These are phyloP conservation scores for Durotheca rogersii DNA, from an alignment of 495 filamentous ascomycete genomes.

Conservation along the genomic window DNA sequence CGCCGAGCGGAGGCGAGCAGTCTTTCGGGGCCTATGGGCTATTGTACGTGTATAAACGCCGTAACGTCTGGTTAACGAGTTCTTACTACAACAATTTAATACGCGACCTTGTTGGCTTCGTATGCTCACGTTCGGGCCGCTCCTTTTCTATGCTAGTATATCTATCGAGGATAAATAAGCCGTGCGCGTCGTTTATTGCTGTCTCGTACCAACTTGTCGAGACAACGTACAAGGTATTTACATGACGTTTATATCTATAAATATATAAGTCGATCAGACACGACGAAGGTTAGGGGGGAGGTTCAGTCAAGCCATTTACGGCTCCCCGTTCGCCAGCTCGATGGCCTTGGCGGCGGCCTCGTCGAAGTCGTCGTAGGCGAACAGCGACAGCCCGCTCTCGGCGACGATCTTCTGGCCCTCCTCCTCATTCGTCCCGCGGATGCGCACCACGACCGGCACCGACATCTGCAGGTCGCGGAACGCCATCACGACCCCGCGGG, in stretches of 20 bases:
- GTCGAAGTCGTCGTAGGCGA: constrained; percentile 81
- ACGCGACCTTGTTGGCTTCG: background rate
- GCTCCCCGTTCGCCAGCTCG: constrained; percentile 53
- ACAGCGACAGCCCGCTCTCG: constrained; percentile 69
- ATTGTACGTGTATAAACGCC: constrained; percentile 26
- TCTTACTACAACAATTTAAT: background rate
- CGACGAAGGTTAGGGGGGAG: too few species aligned
- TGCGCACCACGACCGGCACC: constrained; percentile 78
- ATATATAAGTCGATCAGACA: too few species aligned
- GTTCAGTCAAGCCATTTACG: background rate
- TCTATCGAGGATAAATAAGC: too few species aligned
- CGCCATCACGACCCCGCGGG: constrained; percentile 74
- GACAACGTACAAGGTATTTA: too few species aligned
- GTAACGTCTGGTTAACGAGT: background rate
- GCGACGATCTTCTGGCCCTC: constrained; percentile 75
- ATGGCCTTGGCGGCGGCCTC: constrained; percentile 75
- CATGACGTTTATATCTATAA: too few species aligned
- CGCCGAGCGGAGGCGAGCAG: background rate
- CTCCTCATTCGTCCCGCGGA: constrained; percentile 81
- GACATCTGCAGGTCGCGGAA: constrained; percentile 69
- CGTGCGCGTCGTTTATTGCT: too few species aligned
- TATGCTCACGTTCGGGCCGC: too few species aligned
- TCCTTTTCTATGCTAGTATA: too few species aligned
- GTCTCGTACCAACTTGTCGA: too few species aligned
- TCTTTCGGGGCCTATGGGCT: constrained; percentile 31